phyloP scores from a whole-genome alignment of 768 basidiomycete genomes.

The Arthromyces matolae region DNA sequence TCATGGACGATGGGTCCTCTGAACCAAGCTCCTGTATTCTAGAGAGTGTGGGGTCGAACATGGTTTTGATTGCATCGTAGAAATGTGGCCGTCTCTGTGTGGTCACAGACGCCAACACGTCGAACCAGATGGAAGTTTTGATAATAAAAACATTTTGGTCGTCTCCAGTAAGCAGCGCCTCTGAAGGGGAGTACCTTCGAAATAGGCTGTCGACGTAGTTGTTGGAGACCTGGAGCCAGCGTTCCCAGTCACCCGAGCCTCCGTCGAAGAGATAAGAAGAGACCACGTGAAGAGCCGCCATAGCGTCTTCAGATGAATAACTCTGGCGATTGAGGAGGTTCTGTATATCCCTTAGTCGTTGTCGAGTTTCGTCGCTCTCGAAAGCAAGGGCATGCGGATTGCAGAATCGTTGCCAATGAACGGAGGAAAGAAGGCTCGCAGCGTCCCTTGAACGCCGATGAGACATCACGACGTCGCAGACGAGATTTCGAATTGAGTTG shows the following conservation, averaged over 20 bases:
- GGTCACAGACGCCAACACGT: slow-evolving; percentile 77
- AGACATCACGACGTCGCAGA: slow-evolving; percentile 47
- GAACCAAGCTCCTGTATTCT: slow-evolving; percentile 32
- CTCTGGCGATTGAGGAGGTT: slow-evolving; percentile 20
- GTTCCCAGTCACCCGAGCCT: slow-evolving; percentile 64
- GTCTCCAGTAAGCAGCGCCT: slow-evolving; percentile 41
- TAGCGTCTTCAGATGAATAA: slow-evolving; percentile 62
- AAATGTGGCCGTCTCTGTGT: slow-evolving; percentile 57
- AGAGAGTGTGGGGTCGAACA: slow-evolving; percentile 49
- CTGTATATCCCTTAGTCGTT: slow-evolving; percentile 24
- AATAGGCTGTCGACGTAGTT: slow-evolving; percentile 51
- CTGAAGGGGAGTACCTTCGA: slow-evolving; percentile 32
- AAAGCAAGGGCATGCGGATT: slow-evolving; percentile 22
- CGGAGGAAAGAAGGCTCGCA: slow-evolving; percentile 57
- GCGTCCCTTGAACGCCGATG: slow-evolving; percentile 51
- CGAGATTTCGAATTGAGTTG: slow-evolving; percentile 39
- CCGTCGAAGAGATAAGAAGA: slow-evolving; percentile 78
- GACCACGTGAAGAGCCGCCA: slow-evolving; percentile 73
- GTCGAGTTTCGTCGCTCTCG: slow-evolving; percentile 19
- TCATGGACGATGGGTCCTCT: slow-evolving; percentile 57
- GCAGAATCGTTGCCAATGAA: slow-evolving; percentile 39
- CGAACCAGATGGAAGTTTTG: slow-evolving; percentile 86
- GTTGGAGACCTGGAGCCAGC: slow-evolving; percentile 62
- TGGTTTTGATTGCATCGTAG: slow-evolving; percentile 46
- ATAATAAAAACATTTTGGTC: slow-evolving; percentile 67